Evolutionary conservation across 108 stramenopile genomes (phyloP).

Genomic region (Nitzschia inconspicua): DNA sequence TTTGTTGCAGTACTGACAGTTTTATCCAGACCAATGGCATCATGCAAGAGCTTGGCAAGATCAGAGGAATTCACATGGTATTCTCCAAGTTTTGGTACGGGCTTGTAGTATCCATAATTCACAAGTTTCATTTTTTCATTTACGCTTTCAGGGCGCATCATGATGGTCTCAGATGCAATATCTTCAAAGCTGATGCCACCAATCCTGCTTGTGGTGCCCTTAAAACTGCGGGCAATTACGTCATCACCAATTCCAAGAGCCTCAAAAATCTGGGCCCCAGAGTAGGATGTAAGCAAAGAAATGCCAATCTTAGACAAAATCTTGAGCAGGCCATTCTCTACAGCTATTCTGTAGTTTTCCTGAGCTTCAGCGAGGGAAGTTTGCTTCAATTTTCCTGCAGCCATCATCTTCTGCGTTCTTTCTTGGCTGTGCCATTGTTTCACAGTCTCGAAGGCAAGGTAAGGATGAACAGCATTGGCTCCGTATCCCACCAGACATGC

Average conservation of each 20-base stretch:
- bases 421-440: slow-evolving; percentile 78
- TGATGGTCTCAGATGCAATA: slow-evolving; percentile 77
- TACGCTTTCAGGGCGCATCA: slow-evolving; percentile 81
- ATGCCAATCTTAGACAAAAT: slow-evolving; percentile 96
- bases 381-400: slow-evolving; percentile 70
- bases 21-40: slow-evolving; percentile 88
- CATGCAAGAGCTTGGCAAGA: slow-evolving; percentile 88
- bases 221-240: slow-evolving; percentile 88
- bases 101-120: slow-evolving; percentile 92
- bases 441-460: slow-evolving; percentile 93
- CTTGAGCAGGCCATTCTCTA: slow-evolving; percentile 92
- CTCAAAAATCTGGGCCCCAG: slow-evolving; percentile 96
- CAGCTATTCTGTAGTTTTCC: slow-evolving; percentile 87
- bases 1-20: slow-evolving; percentile 73
- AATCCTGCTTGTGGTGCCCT: slow-evolving; percentile 91
- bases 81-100: slow-evolving; percentile 87
- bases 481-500: slow-evolving; percentile 95
- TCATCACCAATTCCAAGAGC: slow-evolving; percentile 90
- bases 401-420: slow-evolving; percentile 85
- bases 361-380: slow-evolving; percentile 79
- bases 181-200: slow-evolving; percentile 75
- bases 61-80: slow-evolving; percentile 93
- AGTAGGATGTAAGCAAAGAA: slow-evolving; percentile 88
- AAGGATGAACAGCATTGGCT: slow-evolving; percentile 94
- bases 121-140: slow-evolving; percentile 71